phyloP scores from a whole-genome alignment of 2,329 filamentous ascomycete species.

The Amphichorda felina region DNA sequence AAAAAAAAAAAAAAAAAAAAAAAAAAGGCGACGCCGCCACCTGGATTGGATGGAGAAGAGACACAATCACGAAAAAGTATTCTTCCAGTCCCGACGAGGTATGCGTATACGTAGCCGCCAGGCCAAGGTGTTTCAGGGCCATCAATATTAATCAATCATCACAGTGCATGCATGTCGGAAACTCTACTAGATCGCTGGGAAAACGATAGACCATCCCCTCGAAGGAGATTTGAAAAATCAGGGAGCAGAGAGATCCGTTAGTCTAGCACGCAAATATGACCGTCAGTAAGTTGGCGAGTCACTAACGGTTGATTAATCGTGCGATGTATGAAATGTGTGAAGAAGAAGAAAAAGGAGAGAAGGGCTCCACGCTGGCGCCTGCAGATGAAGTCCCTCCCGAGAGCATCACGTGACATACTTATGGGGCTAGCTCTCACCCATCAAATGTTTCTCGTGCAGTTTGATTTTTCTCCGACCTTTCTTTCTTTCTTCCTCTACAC shows the following conservation, averaged over 20 bases:
- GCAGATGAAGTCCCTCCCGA: neutral
- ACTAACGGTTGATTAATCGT: slow-evolving; percentile 50
- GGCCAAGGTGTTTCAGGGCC: too few species aligned
- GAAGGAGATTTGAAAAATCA: neutral
- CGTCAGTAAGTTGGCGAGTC: slow-evolving; percentile 37
- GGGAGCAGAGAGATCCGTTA: slow-evolving; percentile 16
- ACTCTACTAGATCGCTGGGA: slow-evolving; percentile 1
- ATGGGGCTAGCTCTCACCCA: neutral
- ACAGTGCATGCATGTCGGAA: slow-evolving; percentile 4
- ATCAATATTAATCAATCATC: too few species aligned
- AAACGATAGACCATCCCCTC: slow-evolving; percentile 1
- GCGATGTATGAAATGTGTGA: slow-evolving; percentile 23
- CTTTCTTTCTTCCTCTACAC: slow-evolving; percentile 2
- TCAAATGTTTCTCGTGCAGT: neutral
- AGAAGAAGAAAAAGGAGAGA: slow-evolving; percentile 16
- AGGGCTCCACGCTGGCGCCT: neutral
- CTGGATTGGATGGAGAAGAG: too few species aligned
- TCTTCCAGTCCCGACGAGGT: too few species aligned
- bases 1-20: too few species aligned
- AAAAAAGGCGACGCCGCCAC: too few species aligned
- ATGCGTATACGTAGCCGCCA: too few species aligned
- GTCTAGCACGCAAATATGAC: slow-evolving; percentile 53
- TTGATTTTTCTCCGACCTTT: slow-evolving; percentile 1
- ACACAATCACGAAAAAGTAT: too few species aligned
- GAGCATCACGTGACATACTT: neutral